phyloP scores from a whole-genome alignment of 2,329 filamentous ascomycete genomes.

The Akanthomyces dipterigenus region DNA sequence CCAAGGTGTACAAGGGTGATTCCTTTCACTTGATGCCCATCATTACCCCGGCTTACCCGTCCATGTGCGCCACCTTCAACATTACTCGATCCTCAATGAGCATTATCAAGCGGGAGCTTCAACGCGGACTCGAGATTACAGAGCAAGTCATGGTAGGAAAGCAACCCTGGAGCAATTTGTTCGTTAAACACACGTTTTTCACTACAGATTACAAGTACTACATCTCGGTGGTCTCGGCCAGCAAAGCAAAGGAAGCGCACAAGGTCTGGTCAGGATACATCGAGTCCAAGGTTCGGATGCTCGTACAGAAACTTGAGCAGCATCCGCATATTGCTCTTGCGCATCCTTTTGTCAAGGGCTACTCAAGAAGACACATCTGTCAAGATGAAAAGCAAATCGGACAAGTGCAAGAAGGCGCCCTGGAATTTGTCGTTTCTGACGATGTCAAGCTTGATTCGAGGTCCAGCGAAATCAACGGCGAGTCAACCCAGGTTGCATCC shows the following conservation, averaged over 20 bases:
- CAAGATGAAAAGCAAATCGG: slow-evolving; percentile 45
- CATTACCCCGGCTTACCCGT: slow-evolving; percentile 94
- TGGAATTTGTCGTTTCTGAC: slow-evolving; percentile 37
- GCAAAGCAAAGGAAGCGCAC: slow-evolving; percentile 75
- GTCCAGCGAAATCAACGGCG: slow-evolving; percentile 29
- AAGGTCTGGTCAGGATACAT: slow-evolving; percentile 86
- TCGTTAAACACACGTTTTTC: slow-evolving; percentile 88
- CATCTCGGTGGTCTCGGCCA: slow-evolving; percentile 77
- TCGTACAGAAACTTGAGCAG: slow-evolving; percentile 76
- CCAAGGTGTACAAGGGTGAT: slow-evolving; percentile 75
- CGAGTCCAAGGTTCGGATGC: slow-evolving; percentile 82
- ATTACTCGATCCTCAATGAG: slow-evolving; percentile 79
- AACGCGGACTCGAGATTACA: slow-evolving; percentile 69
- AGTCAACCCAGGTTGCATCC: slow-evolving; percentile 44
- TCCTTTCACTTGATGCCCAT: slow-evolving; percentile 91
- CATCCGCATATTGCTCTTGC: slow-evolving; percentile 75
- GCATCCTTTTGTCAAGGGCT: slow-evolving; percentile 88
- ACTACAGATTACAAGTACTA: slow-evolving; percentile 93
- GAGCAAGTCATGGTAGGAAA: slow-evolving; percentile 73
- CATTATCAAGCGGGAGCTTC: slow-evolving; percentile 77
- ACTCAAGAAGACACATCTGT: slow-evolving; percentile 73
- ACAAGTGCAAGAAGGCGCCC: slow-evolving; percentile 47
- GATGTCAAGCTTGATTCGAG: slow-evolving; percentile 24
- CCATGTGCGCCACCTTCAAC: slow-evolving; percentile 96
- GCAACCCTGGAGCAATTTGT: slow-evolving; percentile 78